Conservation (phyloP, 768 basidiomycete species). For the Pulveroboletus ravenelii region DNA sequence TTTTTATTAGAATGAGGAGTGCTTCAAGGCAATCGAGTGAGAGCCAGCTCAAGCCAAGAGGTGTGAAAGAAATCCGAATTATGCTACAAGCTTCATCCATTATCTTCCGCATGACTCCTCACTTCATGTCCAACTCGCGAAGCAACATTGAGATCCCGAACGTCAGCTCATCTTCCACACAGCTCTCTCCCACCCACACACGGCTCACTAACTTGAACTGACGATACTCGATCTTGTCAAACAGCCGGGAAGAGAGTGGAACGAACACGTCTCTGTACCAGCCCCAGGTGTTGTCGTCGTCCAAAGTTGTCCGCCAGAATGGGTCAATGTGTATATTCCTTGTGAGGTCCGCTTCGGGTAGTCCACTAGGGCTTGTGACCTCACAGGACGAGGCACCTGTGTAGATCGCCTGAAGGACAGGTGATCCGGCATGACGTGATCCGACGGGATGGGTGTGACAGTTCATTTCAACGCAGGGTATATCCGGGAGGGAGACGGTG, state of each 20-base stretch:
- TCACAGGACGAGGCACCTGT: slow-evolving; percentile 4
- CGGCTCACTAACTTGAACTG: slow-evolving; percentile 36
- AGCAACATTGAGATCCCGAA: slow-evolving; percentile 44
- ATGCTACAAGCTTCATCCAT: too few species aligned
- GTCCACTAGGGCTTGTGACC: not conserved
- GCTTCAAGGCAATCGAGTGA: too few species aligned
- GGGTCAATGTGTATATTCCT: slow-evolving; percentile 23
- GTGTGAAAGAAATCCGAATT: too few species aligned
- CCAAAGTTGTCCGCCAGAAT: slow-evolving; percentile 13
- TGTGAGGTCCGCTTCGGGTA: not conserved
- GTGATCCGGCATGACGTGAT: slow-evolving; percentile 1
- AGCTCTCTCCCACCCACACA: slow-evolving; percentile 33
- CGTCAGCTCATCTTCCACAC: slow-evolving; percentile 22
- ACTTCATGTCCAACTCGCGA: slow-evolving; percentile 34
- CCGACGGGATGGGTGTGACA: slow-evolving; percentile 14
- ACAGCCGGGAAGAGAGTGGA: slow-evolving; percentile 45
- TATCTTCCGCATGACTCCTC: not conserved
- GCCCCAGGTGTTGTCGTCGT: slow-evolving; percentile 22
- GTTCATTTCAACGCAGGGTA: slow-evolving; percentile 15
- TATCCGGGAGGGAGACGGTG: slow-evolving; percentile 5
- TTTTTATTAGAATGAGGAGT: too few species aligned
- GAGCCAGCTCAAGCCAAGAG: too few species aligned
- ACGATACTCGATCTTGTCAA: slow-evolving; percentile 43
- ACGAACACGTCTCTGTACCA: slow-evolving; percentile 41
- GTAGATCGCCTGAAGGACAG: slow-evolving; percentile 14